Evolutionary conservation across 208 protist species (phyloP), one percentile per base, ranked within the genome.

Genomic region (Trypanosoma brucei): DNA sequence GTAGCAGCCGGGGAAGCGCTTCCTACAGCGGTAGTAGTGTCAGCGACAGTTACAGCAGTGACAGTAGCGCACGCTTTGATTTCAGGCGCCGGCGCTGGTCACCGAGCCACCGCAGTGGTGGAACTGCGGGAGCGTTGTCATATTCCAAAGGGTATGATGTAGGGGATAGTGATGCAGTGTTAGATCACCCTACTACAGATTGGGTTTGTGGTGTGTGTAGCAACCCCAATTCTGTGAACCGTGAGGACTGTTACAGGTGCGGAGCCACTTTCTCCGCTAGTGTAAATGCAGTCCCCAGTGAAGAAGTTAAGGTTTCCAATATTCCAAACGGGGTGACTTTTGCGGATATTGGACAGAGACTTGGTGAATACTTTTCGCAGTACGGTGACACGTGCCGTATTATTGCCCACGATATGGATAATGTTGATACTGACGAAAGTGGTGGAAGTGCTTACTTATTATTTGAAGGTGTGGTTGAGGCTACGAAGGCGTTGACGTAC

Each of bases 191-290:
- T 0, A 48, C 37, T 9, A 60, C 62, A 3, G 88, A 91, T 51
- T 94, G 88, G 88, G 67, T 83, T n/a, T 94, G 88, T 58, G 79
- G 78, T 9, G 81, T 94, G 35, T 94, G 88, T 70, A 88, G 84
- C 65, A 94, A 94, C 59, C 76, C 77, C 48, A 94, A 94, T 65
- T 90, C 84, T 0, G 44, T 61, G 45, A 64, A 83, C 59, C 84
- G 88, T 4, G 59, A 73, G 31, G 65, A 59, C 31, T 94, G 88
- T 70, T 92, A 79, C 55, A 75, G 88, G 30, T 94, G 88, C 68
- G 73, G 71, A 37, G 75, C 71, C 11, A 31, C 48, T 44, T 88
- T 81, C 56, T 50, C 57, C 4, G 66, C 78, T 14, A 84, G 70
- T 51, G 39, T 74, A 11, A 66, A 65, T 13, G 73, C 79, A 31